These are phyloP conservation scores for Alternaria atra DNA, from an alignment of 2,329 filamentous ascomycete genomes.

Conservation along the genomic window DNA sequence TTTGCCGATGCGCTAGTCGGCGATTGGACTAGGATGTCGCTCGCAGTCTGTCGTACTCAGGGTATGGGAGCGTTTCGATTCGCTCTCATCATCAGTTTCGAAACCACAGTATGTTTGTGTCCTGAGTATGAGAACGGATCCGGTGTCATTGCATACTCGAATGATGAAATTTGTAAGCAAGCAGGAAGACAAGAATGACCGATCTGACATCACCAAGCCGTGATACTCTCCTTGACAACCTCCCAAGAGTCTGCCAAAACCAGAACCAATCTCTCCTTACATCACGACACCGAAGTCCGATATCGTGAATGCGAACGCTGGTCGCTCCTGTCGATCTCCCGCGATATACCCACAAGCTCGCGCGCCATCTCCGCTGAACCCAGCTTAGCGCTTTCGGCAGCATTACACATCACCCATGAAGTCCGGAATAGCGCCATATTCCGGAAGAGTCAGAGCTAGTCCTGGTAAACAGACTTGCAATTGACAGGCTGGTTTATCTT, in stretches of 20 bases:
- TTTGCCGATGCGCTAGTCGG: not conserved
- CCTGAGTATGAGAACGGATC: not conserved
- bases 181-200: not conserved
- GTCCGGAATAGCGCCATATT: not conserved
- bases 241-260: not conserved
- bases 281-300: slow-evolving; percentile 3
- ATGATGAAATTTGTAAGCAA: not conserved
- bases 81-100: not conserved
- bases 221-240: not conserved
- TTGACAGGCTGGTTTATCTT: not conserved
- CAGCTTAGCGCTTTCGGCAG: slow-evolving; percentile 6
- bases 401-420: not conserved
- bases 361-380: not conserved
- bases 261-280: not conserved
- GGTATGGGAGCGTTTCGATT: not conserved
- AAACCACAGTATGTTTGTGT: not conserved
- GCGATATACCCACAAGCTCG: not conserved
- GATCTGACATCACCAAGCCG: too few relatives aligned
- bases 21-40: not conserved
- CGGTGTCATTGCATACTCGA: not conserved
- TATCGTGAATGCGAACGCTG: not conserved
- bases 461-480: not conserved
- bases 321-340: slow-evolving; percentile 10
- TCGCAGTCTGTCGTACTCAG: not conserved
- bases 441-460: not conserved